phyloP scores from a whole-genome alignment of 176 grass and related monocot species.

The Carex kokanica region DNA sequence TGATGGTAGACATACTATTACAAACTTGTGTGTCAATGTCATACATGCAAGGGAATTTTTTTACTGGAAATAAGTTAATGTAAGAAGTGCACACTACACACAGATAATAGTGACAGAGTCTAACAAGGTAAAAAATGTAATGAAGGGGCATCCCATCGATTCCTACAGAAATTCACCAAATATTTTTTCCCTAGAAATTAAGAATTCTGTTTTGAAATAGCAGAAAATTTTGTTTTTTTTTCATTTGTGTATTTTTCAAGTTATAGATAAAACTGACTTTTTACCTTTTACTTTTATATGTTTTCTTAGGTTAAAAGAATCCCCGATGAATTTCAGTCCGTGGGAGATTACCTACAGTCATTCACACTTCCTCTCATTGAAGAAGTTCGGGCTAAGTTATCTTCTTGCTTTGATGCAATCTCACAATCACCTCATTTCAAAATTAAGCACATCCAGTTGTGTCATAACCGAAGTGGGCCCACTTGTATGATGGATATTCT shows the following conservation, averaged over 20 bases:
- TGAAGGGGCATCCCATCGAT: too few relatives aligned
- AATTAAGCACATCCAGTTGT: constrained; percentile 28
- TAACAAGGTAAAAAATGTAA: too few relatives aligned
- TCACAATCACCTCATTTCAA: constrained; percentile 29
- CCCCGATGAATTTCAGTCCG: constrained; percentile 20
- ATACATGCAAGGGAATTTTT: too few relatives aligned
- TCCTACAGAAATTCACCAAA: too few relatives aligned
- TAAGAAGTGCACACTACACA: too few relatives aligned
- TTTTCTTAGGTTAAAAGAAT: constrained; percentile 40
- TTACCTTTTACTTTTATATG: not conserved
- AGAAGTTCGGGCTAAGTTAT: constrained; percentile 44
- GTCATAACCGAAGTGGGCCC: not conserved
- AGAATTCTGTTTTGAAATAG: not conserved
- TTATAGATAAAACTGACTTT: too few relatives aligned
- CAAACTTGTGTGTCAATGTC: too few relatives aligned
- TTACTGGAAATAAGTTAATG: too few relatives aligned
- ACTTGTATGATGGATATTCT: constrained; percentile 17
- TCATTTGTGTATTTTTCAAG: not conserved
- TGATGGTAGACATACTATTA: not conserved
- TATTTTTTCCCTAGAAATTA: not conserved
- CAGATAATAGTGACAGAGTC: too few relatives aligned
- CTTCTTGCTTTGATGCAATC: constrained; percentile 29
- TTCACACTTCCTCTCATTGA: constrained; percentile 45
- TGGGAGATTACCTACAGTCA: constrained; percentile 31
- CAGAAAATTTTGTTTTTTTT: not conserved